Percentiles rank a stretch among this genome's conserved stretches.
These are phyloP conservation scores for Curvularia sp. DNA, from an alignment of 2,329 filamentous ascomycete genomes.

Conservation along the genomic window DNA sequence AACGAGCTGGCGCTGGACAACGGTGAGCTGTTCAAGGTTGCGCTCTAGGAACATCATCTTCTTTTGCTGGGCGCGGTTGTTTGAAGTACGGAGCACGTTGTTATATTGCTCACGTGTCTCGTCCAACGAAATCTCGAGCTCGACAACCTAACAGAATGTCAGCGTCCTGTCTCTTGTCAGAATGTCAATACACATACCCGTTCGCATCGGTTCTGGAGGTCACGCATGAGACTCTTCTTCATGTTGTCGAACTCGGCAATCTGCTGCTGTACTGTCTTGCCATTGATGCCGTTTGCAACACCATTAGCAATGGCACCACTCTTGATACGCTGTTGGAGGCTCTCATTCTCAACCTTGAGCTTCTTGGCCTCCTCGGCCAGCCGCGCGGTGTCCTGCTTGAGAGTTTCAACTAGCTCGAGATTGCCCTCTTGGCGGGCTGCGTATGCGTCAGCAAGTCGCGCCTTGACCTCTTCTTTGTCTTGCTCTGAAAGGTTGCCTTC, in stretches of 20 bases:
- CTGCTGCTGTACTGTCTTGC: conserved; percentile 95
- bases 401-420: conserved; percentile 74
- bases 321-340: conserved; percentile 77
- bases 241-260: conserved; percentile 98
- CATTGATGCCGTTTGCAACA: conserved; percentile 65
- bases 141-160: conserved; percentile 67
- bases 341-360: conserved; percentile 80
- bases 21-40: conserved; percentile 96
- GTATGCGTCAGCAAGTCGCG: conserved; percentile 78
- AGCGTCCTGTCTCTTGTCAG: conserved; percentile 23
- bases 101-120: conserved; percentile 99
- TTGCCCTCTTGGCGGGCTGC: conserved; percentile 76
- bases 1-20: conserved; percentile 95
- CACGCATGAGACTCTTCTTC: conserved; percentile 99
- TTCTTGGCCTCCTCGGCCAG: conserved; percentile 83
- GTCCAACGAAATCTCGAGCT: conserved; percentile 96
- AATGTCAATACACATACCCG: conserved; percentile 60
- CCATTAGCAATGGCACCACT: conserved; percentile 68
- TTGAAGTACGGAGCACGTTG: conserved; percentile 93
- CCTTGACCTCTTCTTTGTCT: conserved; percentile 86
- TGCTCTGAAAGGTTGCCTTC: conserved; percentile 77
- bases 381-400: conserved; percentile 76
- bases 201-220: conserved; percentile 97
- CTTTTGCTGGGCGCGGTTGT: conserved; percentile 99
- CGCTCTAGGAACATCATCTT: conserved; percentile 99